Conservation (phyloP, 2,329 filamentous ascomycete species). For the Calonectria montana region DNA sequence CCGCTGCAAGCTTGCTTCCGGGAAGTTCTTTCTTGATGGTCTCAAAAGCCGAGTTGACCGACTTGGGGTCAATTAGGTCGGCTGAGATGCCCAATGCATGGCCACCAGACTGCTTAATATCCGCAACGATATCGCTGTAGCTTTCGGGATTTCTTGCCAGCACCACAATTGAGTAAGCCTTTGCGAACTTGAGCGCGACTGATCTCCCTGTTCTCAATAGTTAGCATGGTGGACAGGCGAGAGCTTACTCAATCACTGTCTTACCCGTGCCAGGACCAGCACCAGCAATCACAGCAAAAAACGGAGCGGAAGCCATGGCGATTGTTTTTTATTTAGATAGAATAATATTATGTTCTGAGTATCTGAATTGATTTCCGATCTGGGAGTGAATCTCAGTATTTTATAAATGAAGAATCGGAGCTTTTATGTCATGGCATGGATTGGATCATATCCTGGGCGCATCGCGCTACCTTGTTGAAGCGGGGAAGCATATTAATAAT, state of each 20-base stretch:
- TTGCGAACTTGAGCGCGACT: conserved; percentile 68
- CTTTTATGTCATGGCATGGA: not conserved
- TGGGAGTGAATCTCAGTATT: not conserved
- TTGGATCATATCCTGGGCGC: conserved; percentile 7
- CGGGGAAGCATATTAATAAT: conserved; percentile 18
- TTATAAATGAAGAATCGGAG: not conserved
- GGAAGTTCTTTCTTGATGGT: conserved; percentile 70
- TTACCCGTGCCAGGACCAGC: conserved; percentile 75
- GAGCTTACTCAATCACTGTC: not conserved
- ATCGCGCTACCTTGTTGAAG: conserved; percentile 16
- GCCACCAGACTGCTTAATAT: conserved; percentile 76
- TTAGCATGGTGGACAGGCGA: not conserved
- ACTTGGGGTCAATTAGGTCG: conserved; percentile 52
- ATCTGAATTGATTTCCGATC: not conserved
- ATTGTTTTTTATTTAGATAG: not conserved
- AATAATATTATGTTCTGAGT: not conserved
- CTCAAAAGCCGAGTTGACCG: conserved; percentile 70
- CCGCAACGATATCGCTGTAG: conserved; percentile 73
- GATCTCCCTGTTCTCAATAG: conserved; percentile 51
- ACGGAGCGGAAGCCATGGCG: conserved; percentile 43
- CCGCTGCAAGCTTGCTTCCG: conserved; percentile 67
- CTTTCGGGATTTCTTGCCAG: conserved; percentile 76
- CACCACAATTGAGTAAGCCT: conserved; percentile 78
- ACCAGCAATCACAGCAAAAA: conserved; percentile 77
- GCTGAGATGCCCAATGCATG: conserved; percentile 77